These are phyloP conservation scores for Artomyces pyxidatus DNA, from an alignment of 768 basidiomycete genomes.

Conservation along the genomic window DNA sequence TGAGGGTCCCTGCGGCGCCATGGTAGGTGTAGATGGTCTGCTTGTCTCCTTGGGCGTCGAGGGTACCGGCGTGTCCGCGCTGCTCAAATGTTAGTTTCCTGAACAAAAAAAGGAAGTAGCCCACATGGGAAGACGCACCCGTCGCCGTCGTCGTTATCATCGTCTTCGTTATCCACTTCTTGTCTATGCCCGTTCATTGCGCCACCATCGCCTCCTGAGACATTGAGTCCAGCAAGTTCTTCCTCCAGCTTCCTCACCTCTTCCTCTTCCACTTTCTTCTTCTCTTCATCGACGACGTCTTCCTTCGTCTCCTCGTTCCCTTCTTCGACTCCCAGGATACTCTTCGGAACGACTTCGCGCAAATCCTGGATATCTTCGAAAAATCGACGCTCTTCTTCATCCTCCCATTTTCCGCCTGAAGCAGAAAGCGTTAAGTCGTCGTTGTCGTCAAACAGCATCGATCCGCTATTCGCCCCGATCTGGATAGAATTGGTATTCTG, in stretches of 20 bases:
- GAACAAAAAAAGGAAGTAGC: neutral
- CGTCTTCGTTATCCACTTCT: slow-evolving; percentile 17
- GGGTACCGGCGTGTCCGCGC: slow-evolving; percentile 53
- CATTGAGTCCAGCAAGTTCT: slow-evolving; percentile 59
- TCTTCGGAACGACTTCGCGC: slow-evolving; percentile 85
- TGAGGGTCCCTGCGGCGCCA: slow-evolving; percentile 85
- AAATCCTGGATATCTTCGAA: slow-evolving; percentile 91
- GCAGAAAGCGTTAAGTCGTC: slow-evolving; percentile 40
- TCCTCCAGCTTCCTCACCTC: slow-evolving; percentile 71
- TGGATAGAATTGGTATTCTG: slow-evolving; percentile 78
- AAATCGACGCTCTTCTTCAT: slow-evolving; percentile 91
- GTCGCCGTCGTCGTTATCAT: slow-evolving; percentile 32
- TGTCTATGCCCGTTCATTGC: slow-evolving; percentile 10
- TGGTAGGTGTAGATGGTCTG: slow-evolving; percentile 50
- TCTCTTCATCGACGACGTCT: slow-evolving; percentile 41
- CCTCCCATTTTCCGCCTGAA: slow-evolving; percentile 89
- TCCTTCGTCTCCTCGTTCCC: slow-evolving; percentile 30
- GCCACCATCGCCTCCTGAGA: slow-evolving; percentile 21
- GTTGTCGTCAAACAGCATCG: slow-evolving; percentile 39
- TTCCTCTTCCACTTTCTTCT: slow-evolving; percentile 54
- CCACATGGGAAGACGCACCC: slow-evolving; percentile 28
- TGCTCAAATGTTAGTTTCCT: slow-evolving; percentile 9
- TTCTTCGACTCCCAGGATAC: slow-evolving; percentile 65
- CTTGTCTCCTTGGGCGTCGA: slow-evolving; percentile 52
- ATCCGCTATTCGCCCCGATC: slow-evolving; percentile 48